Base-by-base conservation (phyloP, 1,139 yeast genomes). In the Diutina siamensis region DNA sequence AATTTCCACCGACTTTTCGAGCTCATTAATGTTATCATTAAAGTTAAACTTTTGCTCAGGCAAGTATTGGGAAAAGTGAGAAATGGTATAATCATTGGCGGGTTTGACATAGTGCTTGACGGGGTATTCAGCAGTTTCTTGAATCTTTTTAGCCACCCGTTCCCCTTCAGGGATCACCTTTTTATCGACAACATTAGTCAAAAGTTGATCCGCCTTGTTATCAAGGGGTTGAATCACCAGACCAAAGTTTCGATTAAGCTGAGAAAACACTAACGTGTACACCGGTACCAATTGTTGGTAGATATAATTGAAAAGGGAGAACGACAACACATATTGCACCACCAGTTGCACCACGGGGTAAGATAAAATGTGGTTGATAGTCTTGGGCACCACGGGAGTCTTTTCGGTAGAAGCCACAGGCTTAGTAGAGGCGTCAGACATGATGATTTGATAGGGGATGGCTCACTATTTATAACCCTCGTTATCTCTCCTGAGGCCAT, bases 331-430 rank as follows among this genome's bases (percentile, higher is more conserved):
- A 50, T 51, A 63, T 28, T 55, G 51, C 42, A 53, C 52, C 19
- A 57, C 44, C 21, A 55, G 49, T 44, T 60, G 51, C 36, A 69
- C 62, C 19, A 58, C 49, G 9, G 65, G 52, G 56, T 70, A 70
- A 2, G 65, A 57, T 46, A 55, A 53, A 46, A 70, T 47, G 53
- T 70, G 74, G 40, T 56, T 51, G 36, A 65, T 46, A n/a, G 71
- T 53, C 52, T 63, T 61, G 45, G 74, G 68, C 28, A 19, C 25
- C 32, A 38, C 19, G 5, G 36, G 36, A 7, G 5, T 8, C 13
- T 22, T n/a, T 27, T 22, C 13, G 19, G 25, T 38, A 15, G 42
- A 22, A 32, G 34, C 9, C 28, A 10, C 10, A 10, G 28, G 9
- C 15, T 31, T 31, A n/a, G 34, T 31, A 10, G 28, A 10, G 28